Conservation (phyloP, 257 asterid genomes). For the Solanum pennellii region DNA sequence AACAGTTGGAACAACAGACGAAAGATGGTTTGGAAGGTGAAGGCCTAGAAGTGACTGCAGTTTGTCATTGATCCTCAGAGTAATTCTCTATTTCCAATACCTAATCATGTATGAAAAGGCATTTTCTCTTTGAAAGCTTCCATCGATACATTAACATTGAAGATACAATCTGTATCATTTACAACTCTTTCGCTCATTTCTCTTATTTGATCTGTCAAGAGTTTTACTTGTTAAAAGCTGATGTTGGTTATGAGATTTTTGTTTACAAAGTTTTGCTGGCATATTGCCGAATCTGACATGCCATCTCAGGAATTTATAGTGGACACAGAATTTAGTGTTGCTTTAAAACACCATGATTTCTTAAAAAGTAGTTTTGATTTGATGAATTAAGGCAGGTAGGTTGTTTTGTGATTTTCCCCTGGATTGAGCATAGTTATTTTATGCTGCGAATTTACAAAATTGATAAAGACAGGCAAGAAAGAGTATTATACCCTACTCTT, state of each 20-base stretch:
- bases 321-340: neutral
- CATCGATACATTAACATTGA: neutral
- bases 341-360: neutral
- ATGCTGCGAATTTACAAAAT: neutral
- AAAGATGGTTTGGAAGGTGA: slow-evolving; percentile 57
- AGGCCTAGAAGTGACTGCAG: slow-evolving; percentile 30
- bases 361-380: neutral
- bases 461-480: neutral
- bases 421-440: neutral
- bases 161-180: neutral
- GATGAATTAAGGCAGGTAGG: neutral
- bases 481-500: neutral
- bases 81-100: neutral
- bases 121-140: neutral
- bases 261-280: neutral
- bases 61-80: neutral
- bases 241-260: neutral
- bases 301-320: neutral
- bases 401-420: neutral
- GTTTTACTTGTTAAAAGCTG: neutral
- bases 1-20: slow-evolving; percentile 62
- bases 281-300: neutral
- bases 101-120: neutral
- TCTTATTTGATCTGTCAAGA: neutral
- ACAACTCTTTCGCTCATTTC: neutral